Conservation (phyloP, 139 green algal genomes). For the Asterochloris erici region DNA sequence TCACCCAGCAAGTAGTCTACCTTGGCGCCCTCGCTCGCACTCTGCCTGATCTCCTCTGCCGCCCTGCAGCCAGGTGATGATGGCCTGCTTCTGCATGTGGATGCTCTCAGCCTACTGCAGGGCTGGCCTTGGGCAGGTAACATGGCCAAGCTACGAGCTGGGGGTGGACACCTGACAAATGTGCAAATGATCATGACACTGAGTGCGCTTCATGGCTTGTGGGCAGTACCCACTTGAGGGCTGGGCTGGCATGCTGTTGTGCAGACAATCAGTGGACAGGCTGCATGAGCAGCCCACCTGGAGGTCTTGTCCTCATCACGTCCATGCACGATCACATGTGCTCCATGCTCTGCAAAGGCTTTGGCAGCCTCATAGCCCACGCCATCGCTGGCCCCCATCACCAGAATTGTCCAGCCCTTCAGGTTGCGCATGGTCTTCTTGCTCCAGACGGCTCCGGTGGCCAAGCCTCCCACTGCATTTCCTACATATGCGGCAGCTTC, state of each 20-base stretch:
- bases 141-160: too few relatives aligned
- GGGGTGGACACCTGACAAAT: too few relatives aligned
- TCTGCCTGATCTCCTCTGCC: conserved; percentile 22
- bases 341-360: conserved; percentile 27
- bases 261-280: not conserved
- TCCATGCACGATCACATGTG: conserved; percentile 29
- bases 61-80: not conserved
- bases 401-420: conserved; percentile 28
- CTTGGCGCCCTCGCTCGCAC: conserved; percentile 17
- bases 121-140: too few relatives aligned
- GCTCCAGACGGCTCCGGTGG: not conserved
- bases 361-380: conserved; percentile 24
- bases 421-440: conserved; percentile 12
- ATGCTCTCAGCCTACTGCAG: too few relatives aligned
- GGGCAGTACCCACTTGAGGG: too few relatives aligned
- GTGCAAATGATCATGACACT: too few relatives aligned
- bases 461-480: not conserved
- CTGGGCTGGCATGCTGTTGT: not conserved
- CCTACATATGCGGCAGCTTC: not conserved
- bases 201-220: too few relatives aligned
- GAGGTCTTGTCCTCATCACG: conserved; percentile 29
- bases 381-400: conserved; percentile 35
- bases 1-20: conserved; percentile 31
- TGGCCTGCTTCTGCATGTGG: too few relatives aligned
- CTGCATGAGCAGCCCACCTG: not conserved